Evolutionary conservation across 2,329 filamentous ascomycete genomes (phyloP), one percentile per base, ranked within the genome.

Genomic region (Botrytis sinoallii): DNA sequence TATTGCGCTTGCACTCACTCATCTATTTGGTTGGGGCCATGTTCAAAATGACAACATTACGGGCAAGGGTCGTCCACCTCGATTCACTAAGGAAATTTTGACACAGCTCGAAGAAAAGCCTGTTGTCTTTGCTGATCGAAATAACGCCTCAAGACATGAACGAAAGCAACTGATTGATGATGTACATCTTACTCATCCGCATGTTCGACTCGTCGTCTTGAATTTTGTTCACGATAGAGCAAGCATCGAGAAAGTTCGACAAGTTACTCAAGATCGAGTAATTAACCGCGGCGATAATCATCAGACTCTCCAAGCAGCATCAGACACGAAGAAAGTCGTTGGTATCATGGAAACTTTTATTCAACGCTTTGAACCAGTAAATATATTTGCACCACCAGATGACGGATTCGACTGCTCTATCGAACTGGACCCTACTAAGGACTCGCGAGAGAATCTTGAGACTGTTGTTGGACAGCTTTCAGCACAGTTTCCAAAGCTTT

Each of bases 331-430:
- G 29, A 95, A 97, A 82, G 93, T 96, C 72, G 86, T 96, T 65
- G 89, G 89, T 8, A 97, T 99, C 78, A 98, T 99, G 96, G 93
- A 98, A 78, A 93, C 94, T 4, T 99, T 99, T 83, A 86, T 99
- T 77, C 83, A 88, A 20, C 90, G 96, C 52, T 98, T 97, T 81
- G 92, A 99, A 83, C 88, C 91, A 32, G 86, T 94, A 74, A 88
- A 95, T 76, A 84, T 87, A 0, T 86, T 89, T 29, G 84, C 84
- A 12, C 82, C 84, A n/a, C 95, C 96, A 0, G 96, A 99, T 80
- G 86, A 91, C 76, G 87, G 88, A 10, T 99, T 99, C 78, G 93
- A 98, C 79, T 84, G 90, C 5, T 86, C 97, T 61, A 97, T 99
- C 79, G 88, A 97, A 77, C 88, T 99, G 0, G 91, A 98, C 78